phyloP scores from a whole-genome alignment of 202 grass and related monocot species.

The Miscanthus sacchariflorus region DNA sequence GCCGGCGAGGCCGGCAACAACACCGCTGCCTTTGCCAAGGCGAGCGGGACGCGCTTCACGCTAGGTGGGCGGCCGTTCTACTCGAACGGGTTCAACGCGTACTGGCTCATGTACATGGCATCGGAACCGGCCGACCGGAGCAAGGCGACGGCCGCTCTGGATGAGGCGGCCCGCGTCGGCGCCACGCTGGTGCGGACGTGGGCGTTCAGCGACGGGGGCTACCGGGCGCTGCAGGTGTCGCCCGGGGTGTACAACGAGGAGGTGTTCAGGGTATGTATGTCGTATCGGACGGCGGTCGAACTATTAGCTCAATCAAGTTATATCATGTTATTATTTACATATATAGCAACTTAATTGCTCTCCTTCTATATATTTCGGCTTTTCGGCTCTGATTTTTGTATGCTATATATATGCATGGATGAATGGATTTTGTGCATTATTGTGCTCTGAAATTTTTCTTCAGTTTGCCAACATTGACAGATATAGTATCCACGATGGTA shows the following conservation, averaged over 20 bases:
- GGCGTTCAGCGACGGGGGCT: constrained; percentile 85
- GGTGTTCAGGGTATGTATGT: constrained; percentile 62
- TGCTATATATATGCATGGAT: background rate
- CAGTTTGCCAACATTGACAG: background rate
- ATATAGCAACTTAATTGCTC: background rate
- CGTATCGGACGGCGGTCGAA: background rate
- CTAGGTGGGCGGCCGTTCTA: constrained; percentile 57
- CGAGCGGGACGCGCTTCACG: constrained; percentile 63
- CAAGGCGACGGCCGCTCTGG: constrained; percentile 55
- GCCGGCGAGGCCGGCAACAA: background rate
- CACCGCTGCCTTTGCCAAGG: constrained; percentile 43
- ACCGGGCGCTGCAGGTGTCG: constrained; percentile 70
- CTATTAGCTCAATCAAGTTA: background rate
- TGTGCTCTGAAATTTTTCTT: background rate
- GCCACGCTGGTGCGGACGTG: constrained; percentile 70
- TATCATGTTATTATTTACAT: no score
- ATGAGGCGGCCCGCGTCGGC: constrained; percentile 60
- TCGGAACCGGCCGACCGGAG: constrained; percentile 58
- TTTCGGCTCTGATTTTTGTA: background rate
- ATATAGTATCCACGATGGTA: background rate
- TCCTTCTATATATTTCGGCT: no score
- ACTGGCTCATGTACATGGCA: constrained; percentile 88
- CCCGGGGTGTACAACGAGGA: constrained; percentile 79
- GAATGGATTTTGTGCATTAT: background rate
- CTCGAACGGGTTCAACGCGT: constrained; percentile 82